Evolutionary conservation across 2,329 filamentous ascomycete genomes (phyloP), one percentile per base, ranked within the genome.

Genomic region (Orbilia ellipsospora): DNA sequence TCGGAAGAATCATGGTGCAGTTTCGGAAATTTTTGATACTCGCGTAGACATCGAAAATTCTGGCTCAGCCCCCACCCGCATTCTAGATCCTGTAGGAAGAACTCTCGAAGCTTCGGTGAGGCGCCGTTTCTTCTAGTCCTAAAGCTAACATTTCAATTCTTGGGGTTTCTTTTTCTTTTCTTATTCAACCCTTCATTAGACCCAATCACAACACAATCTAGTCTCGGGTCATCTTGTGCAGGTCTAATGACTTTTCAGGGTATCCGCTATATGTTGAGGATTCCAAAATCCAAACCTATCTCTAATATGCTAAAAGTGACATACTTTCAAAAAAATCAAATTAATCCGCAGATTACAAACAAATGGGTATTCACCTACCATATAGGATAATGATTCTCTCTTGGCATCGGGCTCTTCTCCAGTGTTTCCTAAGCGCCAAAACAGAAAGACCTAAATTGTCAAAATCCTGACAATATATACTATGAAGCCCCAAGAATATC

Each of bases 21-120:
- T 57, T 66, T 73, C 69, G 69, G 69, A 62, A 67, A 73, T 73
- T 73, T 73, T 67, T 66, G 15, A 7, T 40, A 61, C 59, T 73
- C 55, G 48, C 56, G 31, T 60, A 45, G 10, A 36, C 1, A 13
- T 48, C 16, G 5, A 18, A 48, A 48, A n/a, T 1, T n/a, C 13
- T 48, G 15, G 44, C 44, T 18, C 16, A 48, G 44, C 44, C 44
- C 26, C 52, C 51, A 26, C 45, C 15, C 57, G 56, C 57, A 63
- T 70, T 63, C 50, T 56, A 42, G 42, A 70, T 57, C 42, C 12
- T 63, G 42, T 45, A 69, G 57, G 56, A 61, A 69, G 48, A 54
- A 68, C 18, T 61, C 13, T 61, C n/a, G 13, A 61, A 50, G 10
- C 42, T 50, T 61, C 42, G 44, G 42, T 28, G n/a, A 26, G 6